Evolutionary conservation across 1,284 basidiomycete species (phyloP), one percentile per base, ranked within the genome.

Genomic region (Pyrrhoderma noxium): DNA sequence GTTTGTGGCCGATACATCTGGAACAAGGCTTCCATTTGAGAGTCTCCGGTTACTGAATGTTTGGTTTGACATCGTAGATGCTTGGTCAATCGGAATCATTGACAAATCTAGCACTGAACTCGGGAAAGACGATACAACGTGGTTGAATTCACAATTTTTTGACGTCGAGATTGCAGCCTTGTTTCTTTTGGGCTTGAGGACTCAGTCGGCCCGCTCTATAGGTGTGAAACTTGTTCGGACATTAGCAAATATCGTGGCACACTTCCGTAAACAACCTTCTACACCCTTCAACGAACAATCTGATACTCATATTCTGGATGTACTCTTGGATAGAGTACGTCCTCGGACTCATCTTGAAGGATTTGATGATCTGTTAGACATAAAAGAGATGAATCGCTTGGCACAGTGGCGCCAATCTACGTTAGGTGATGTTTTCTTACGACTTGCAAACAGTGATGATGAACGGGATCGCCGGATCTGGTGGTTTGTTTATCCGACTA

Each of bases 11-110:
- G 89, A 92, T 58, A 75, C 80, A 11, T 37, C 23, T 11, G 78
- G 83, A 51, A 63, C 79, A 62, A 70, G 74, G 62, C 66, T 86
- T 14, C 70, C 85, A 43, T 70, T 89, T 27, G 88, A 89, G 58
- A 82, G 78, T 22, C 60, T 71, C 3, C 73, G 75, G 31, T 65
- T 94, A 1, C 70, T 92, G 23, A 72, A 74, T 38, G 70, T 94
- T 2, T 96, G 93, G 92, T 70, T 79, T 18, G 76, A 75, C 21
- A 68, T 93, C 3, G 75, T 95, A 5, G 81, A 88, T 49, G 71
- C 71, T 4, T 92, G 93, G 83, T 72, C 75, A 43, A 65, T 65
- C 46, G 73, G 67, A 52, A 65, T 79, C 53, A 68, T 68, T 34
- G 64, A 67, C 45, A 69, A 71, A 45, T 65, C 71, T 8, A 66